Conservation (phyloP, 805 yeast species). For the Yarrowia keelungensis region DNA sequence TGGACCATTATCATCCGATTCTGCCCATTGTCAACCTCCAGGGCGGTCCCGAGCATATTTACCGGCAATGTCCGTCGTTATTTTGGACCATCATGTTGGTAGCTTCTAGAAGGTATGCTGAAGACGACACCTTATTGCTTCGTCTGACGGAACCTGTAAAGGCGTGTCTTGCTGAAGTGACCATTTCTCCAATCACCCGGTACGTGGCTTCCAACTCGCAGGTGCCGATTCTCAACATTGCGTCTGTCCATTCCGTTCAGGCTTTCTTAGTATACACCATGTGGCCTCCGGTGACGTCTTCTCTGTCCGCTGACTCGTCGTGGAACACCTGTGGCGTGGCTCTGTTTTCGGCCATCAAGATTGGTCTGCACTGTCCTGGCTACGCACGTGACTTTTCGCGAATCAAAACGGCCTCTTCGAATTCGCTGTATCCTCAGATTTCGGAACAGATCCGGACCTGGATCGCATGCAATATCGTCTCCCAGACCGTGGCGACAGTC, state of each 20-base stretch:
- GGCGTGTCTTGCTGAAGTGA: slow-evolving; percentile 80
- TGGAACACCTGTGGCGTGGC: slow-evolving; percentile 97
- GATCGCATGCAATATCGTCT: slow-evolving; percentile 90
- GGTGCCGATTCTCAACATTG: slow-evolving; percentile 83
- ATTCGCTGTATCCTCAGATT: slow-evolving; percentile 48
- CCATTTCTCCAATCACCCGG: slow-evolving; percentile 88
- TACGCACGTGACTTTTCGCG: slow-evolving; percentile 56
- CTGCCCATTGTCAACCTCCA: slow-evolving; percentile 85
- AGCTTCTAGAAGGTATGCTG: slow-evolving; percentile 68
- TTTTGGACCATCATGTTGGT: slow-evolving; percentile 94
- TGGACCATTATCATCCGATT: slow-evolving; percentile 78
- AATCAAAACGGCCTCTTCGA: slow-evolving; percentile 54
- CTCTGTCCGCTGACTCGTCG: slow-evolving; percentile 92
- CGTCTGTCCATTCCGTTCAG: slow-evolving; percentile 92
- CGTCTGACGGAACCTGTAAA: slow-evolving; percentile 73
- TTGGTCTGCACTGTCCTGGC: slow-evolving; percentile 88
- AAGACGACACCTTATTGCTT: slow-evolving; percentile 56
- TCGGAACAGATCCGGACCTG: slow-evolving; percentile 88
- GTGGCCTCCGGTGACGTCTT: slow-evolving; percentile 97
- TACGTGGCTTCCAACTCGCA: slow-evolving; percentile 64
- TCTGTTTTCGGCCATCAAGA: slow-evolving; percentile 86
- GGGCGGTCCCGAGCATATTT: slow-evolving; percentile 82
- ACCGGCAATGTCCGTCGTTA: slow-evolving; percentile 80
- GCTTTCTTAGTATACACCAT: slow-evolving; percentile 86
- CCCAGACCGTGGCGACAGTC: slow-evolving; percentile 88